Percentiles rank a stretch among this genome's conserved stretches.
Evolutionary conservation across 257 asterid genomes (phyloP).

Genomic region (Cynanchum wilfordii): DNA sequence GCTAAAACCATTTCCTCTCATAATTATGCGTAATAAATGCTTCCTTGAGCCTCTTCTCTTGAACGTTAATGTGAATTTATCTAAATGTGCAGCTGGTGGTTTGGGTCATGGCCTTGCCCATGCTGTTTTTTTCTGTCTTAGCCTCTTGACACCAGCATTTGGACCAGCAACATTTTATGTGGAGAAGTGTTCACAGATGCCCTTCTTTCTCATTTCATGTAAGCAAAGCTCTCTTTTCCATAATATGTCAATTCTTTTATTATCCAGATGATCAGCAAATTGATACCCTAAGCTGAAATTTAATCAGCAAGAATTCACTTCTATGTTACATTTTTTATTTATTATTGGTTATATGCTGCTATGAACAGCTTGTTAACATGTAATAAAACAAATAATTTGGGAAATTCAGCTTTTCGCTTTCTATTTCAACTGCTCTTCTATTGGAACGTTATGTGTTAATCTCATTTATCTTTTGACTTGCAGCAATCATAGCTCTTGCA

Average conservation of each 20-base stretch:
- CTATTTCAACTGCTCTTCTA: background rate
- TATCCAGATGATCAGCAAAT: background rate
- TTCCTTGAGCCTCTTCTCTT: conserved; percentile 8
- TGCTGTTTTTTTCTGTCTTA: conserved; percentile 90
- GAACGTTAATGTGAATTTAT: conserved; percentile 10
- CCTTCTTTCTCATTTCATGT: conserved; percentile 90
- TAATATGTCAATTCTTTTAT: background rate
- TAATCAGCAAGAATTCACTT: background rate
- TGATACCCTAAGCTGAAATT: background rate
- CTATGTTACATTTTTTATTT: background rate
- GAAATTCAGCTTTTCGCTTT: background rate
- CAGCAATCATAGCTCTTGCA: conserved; percentile 91
- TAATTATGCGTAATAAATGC: background rate
- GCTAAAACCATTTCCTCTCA: too few species aligned
- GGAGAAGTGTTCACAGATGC: conserved; percentile 80
- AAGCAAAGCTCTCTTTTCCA: conserved; percentile 8
- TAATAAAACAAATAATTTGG: background rate
- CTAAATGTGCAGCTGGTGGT: conserved; percentile 71
- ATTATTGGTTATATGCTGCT: background rate
- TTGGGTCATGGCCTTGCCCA: conserved; percentile 99
- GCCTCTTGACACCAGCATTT: conserved; percentile 95
- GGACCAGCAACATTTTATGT: conserved; percentile 95
- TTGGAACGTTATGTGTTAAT: background rate
- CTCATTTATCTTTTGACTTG: conserved; percentile 22
- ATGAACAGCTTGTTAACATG: conserved; percentile 1